Conservation (phyloP, 768 basidiomycete genomes). For the Mycena chlorophos region DNA sequence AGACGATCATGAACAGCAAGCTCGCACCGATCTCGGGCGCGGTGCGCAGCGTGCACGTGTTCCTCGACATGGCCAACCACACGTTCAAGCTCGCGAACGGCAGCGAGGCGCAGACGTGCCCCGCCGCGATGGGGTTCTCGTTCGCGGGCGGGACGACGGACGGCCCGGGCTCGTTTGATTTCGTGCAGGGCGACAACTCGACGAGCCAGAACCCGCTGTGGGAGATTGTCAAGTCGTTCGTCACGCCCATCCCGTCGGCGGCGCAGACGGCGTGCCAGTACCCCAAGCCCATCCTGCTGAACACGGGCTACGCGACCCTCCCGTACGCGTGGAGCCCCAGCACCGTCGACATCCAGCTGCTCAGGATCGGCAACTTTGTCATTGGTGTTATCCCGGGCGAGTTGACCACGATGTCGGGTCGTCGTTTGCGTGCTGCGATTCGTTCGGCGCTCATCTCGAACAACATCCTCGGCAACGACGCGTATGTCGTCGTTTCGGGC, state of each 20-base stretch:
- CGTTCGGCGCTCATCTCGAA: conserved; percentile 63
- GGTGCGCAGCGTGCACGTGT: conserved; percentile 70
- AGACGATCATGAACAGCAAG: conserved; percentile 55
- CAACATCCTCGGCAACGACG: conserved; percentile 62
- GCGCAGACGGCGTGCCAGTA: conserved; percentile 69
- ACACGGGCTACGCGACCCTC: conserved; percentile 67
- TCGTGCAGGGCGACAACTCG: conserved; percentile 72
- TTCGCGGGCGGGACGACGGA: conserved; percentile 88
- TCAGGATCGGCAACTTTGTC: conserved; percentile 73
- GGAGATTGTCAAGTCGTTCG: conserved; percentile 63
- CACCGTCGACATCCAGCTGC: conserved; percentile 75
- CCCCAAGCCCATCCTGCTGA: conserved; percentile 78
- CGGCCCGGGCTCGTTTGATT: conserved; percentile 79
- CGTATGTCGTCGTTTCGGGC: conserved; percentile 75
- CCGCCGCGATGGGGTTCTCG: conserved; percentile 73
- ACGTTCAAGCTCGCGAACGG: conserved; percentile 67
- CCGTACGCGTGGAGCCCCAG: conserved; percentile 78
- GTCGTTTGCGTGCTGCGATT: conserved; percentile 73
- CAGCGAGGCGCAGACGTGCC: conserved; percentile 67
- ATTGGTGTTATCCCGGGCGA: conserved; percentile 46
- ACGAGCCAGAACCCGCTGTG: conserved; percentile 73
- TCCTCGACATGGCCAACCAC: conserved; percentile 69
- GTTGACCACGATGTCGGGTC: conserved; percentile 79
- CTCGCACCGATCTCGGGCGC: conserved; percentile 54
- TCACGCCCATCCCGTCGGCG: conserved; percentile 64